Evolutionary conservation across 306 rosid genomes (phyloP), one percentile per base, ranked within the genome.

Genomic region (Pyrus betulifolia): DNA sequence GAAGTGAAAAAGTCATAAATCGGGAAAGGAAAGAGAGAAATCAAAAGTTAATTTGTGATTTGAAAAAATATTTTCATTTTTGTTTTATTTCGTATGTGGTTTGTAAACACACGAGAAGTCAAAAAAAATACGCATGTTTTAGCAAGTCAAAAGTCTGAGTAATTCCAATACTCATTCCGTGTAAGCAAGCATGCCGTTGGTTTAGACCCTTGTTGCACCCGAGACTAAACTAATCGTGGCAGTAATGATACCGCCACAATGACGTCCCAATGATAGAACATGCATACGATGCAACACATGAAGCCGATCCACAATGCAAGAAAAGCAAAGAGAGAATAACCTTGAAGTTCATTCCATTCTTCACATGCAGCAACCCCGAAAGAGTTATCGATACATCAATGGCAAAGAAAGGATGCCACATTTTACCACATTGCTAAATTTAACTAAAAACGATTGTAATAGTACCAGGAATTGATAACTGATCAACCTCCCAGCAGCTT

Each of bases 401-500:
- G 30, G 8, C 25, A 58, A 49, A 75, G 55, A 70, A 69, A 25
- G 65, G 65, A 78, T 75, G 28, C 22, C 9, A 49, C 44, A 80
- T 33, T 40, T 42, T 21, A 55, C 40, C 9, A 18, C 4, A 55
- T 2, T 17, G 15, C 54, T 35, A 38, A 49, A 59, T 33, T 72
- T 87, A 85, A 80, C 54, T 72, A 86, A 67, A 67, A 10, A 40
- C 54, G 23, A 63, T 59, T 22, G 80, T 61, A 67, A 66, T 78
- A 42, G 45, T 42, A 74, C 72, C 81, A 59, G 89, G 93, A 30
- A 80, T 27, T 46, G 92, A 84, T 45, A 73, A 74, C 30, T 87
- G 84, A 83, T 90, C 90, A 21, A 88, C 89, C 88, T 85, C 93
- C 93, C 91, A 89, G 82, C 87, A 89, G 25, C 91, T 96, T 76